Percentiles rank a stretch among this genome's conserved stretches.
Conservation (phyloP, 257 asterid genomes). For the Nicotiana benthamiana region DNA sequence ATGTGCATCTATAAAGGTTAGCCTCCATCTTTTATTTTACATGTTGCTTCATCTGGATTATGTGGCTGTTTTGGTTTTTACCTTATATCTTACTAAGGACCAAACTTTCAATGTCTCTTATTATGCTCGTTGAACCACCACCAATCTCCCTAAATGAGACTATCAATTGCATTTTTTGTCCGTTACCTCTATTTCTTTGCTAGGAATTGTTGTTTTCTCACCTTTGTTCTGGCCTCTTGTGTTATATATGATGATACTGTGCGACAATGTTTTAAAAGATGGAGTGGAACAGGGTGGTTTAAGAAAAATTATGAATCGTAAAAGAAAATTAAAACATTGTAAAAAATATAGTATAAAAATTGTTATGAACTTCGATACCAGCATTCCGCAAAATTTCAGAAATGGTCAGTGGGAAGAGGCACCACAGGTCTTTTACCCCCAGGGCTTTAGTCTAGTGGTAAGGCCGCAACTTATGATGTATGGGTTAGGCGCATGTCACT, state of each 20-base stretch:
- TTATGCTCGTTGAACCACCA: not conserved
- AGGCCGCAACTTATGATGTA: not conserved
- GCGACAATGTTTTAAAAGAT: not conserved
- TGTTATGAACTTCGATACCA: not conserved
- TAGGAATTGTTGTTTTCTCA: not conserved
- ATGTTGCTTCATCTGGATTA: slow-evolving; percentile 3
- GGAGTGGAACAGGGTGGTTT: not conserved
- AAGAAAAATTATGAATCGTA: not conserved
- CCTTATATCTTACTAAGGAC: not conserved
- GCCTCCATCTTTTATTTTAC: slow-evolving; percentile 5
- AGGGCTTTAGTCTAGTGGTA: not conserved
- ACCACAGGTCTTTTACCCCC: not conserved
- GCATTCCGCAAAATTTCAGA: not conserved
- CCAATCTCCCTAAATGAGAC: not conserved
- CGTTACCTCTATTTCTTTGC: not conserved
- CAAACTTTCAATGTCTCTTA: not conserved
- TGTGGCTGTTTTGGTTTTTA: not conserved
- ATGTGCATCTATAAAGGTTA: slow-evolving; percentile 96
- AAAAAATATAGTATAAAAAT: not conserved
- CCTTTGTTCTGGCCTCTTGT: not conserved
- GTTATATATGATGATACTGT: not conserved
- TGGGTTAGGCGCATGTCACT: not conserved
- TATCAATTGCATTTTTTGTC: not conserved
- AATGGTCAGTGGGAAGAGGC: no score
- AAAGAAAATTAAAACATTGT: not conserved